phyloP scores from a whole-genome alignment of 306 rosid species.

The Lathyrus oleraceus region DNA sequence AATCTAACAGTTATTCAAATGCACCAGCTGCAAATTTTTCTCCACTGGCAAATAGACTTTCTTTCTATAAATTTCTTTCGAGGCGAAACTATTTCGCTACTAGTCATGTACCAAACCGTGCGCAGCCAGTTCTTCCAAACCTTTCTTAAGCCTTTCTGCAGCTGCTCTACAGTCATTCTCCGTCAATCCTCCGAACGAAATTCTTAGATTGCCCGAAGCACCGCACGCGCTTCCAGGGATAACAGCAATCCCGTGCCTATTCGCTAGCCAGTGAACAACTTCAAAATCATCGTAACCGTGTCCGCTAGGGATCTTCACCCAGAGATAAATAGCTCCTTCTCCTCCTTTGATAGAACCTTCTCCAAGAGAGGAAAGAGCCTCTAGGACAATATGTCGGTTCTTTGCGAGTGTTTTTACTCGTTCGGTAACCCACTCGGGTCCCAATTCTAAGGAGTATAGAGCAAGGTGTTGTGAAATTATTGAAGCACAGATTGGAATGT shows the following conservation, averaged over 20 bases:
- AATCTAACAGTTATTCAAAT: slow-evolving; percentile 48
- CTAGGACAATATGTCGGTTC: slow-evolving; percentile 60
- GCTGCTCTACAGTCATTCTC: slow-evolving; percentile 82
- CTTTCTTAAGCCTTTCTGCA: slow-evolving; percentile 70
- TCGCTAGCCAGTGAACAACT: slow-evolving; percentile 87
- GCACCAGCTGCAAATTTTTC: slow-evolving; percentile 43
- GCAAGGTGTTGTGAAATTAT: slow-evolving; percentile 90
- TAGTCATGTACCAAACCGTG: slow-evolving; percentile 59
- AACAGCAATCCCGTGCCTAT: slow-evolving; percentile 71
- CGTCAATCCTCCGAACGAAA: slow-evolving; percentile 82
- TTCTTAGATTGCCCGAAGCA: slow-evolving; percentile 71
- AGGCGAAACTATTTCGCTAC: slow-evolving; percentile 5
- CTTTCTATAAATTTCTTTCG: slow-evolving; percentile 15
- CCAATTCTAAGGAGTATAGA: slow-evolving; percentile 72
- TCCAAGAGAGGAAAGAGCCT: slow-evolving; percentile 82
- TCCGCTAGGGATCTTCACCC: slow-evolving; percentile 87
- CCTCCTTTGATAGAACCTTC: slow-evolving; percentile 86
- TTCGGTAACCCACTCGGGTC: slow-evolving; percentile 77
- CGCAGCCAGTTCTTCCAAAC: slow-evolving; percentile 72
- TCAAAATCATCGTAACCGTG: slow-evolving; percentile 48
- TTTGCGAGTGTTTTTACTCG: slow-evolving; percentile 63
- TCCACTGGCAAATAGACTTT: slow-evolving; percentile 30
- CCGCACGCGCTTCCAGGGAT: slow-evolving; percentile 91
- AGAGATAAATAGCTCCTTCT: slow-evolving; percentile 90
- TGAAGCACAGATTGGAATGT: slow-evolving; percentile 95